A percentile compares a stretch with the other conserved stretches of the same genome.
phyloP scores from a whole-genome alignment of 345 rosid genomes.

The Hibiscus syriacus region DNA sequence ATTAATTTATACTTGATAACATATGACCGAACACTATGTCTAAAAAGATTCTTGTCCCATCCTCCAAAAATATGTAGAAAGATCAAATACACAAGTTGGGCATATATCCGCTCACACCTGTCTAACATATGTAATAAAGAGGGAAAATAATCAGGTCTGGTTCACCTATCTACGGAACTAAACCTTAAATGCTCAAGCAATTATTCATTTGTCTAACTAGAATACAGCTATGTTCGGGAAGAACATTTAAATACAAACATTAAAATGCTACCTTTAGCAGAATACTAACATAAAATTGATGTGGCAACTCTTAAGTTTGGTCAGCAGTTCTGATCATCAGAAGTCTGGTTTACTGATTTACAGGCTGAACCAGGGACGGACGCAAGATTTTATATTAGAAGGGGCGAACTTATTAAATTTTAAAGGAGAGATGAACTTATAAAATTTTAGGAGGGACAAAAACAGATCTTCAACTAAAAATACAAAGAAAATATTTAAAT shows the following conservation, averaged over 20 bases:
- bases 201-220: not conserved
- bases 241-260: not conserved
- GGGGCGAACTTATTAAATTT: too few relatives aligned
- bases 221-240: not conserved
- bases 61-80: too few relatives aligned
- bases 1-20: not conserved
- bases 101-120: too few relatives aligned
- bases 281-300: not conserved
- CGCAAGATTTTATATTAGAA: too few relatives aligned
- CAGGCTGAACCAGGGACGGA: not conserved
- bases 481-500: too few relatives aligned
- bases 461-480: too few relatives aligned
- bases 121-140: too few relatives aligned
- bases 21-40: not conserved
- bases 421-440: too few relatives aligned
- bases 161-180: not conserved
- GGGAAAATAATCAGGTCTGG: too few relatives aligned
- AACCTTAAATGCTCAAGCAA: not conserved
- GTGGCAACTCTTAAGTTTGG: not conserved
- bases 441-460: too few relatives aligned
- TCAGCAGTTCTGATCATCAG: too few relatives aligned
- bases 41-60: not conserved
- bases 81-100: too few relatives aligned
- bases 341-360: not conserved
- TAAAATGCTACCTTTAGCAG: not conserved